A percentile compares a stretch with the other conserved stretches of the same genome.
Conservation (phyloP, 2,329 filamentous ascomycete genomes). For the Phialemoniopsis sp. region DNA sequence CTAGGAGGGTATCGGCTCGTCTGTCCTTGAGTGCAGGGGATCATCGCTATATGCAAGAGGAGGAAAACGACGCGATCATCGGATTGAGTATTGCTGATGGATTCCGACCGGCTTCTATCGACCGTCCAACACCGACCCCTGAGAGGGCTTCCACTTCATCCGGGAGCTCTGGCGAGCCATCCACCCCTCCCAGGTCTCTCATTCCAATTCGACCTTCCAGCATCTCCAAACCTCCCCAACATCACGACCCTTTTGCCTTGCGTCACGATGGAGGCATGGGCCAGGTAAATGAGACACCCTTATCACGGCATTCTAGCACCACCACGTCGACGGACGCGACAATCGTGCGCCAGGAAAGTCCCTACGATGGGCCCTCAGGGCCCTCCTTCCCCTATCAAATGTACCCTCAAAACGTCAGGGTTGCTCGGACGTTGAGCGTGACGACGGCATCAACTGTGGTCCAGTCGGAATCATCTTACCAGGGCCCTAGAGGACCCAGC, state of each 20-base stretch:
- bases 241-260: constrained; percentile 45
- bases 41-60: not conserved
- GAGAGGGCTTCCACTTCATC: too few species aligned
- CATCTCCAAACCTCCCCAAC: constrained; percentile 47
- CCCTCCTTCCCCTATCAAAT: constrained; percentile 83
- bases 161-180: too few species aligned
- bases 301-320: constrained; percentile 21
- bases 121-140: too few species aligned
- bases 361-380: constrained; percentile 65
- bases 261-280: constrained; percentile 44
- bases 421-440: constrained; percentile 68
- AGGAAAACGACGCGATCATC: constrained; percentile 1
- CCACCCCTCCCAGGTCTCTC: constrained; percentile 33
- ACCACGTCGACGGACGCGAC: constrained; percentile 32
- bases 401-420: constrained; percentile 75
- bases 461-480: constrained; percentile 41
- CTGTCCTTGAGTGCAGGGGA: constrained; percentile 5
- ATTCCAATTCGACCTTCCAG: constrained; percentile 38
- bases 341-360: constrained; percentile 42
- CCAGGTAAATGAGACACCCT: constrained; percentile 12
- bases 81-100: constrained; percentile 9
- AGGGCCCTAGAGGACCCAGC: constrained; percentile 61
- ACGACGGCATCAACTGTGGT: constrained; percentile 43
- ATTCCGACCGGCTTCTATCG: constrained; percentile 5
- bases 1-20: constrained; percentile 8